Percentiles rank a stretch among this genome's conserved stretches.
These are phyloP conservation scores for Phytophthora cryptogea DNA, from an alignment of 352 stramenopile genomes.

Conservation along the genomic window DNA sequence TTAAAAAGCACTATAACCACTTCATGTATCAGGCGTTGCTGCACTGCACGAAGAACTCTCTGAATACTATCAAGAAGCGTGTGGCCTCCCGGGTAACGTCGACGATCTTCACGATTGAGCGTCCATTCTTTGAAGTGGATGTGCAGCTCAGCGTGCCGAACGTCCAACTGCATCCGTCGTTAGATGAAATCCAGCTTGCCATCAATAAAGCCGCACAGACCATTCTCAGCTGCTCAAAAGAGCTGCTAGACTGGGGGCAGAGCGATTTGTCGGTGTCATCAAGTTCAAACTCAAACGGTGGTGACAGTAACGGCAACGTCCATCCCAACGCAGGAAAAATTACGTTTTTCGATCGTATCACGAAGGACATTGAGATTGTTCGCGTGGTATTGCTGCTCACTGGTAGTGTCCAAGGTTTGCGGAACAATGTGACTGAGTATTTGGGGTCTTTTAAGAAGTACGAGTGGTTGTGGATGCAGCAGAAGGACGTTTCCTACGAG, in stretches of 20 bases:
- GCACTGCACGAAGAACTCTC: constrained; percentile 97
- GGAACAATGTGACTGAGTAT: constrained; percentile 98
- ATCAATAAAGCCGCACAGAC: constrained; percentile 98
- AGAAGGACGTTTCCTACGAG: constrained; percentile 96
- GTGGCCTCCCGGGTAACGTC: constrained; percentile 92
- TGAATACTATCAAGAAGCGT: constrained; percentile 98
- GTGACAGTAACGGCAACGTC: constrained; percentile 13
- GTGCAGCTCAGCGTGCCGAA: constrained; percentile 95
- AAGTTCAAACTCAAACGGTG: constrained; percentile 22
- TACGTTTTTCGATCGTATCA: constrained; percentile 98
- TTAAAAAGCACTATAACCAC: constrained; percentile 99
- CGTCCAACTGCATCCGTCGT: constrained; percentile 94
- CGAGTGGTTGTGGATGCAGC: constrained; percentile 98
- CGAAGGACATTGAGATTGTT: constrained; percentile 99
- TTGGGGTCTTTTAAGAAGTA: constrained; percentile 95
- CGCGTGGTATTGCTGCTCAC: constrained; percentile 97
- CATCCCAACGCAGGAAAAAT: constrained; percentile 50
- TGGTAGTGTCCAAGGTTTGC: constrained; percentile 96
- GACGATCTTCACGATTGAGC: constrained; percentile 92
- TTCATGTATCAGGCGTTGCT: constrained; percentile 99
- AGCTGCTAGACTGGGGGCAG: constrained; percentile 95
- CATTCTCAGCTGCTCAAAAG: constrained; percentile 97
- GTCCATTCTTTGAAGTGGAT: constrained; percentile 98
- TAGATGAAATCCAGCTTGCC: constrained; percentile 97
- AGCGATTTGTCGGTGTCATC: constrained; percentile 52